phyloP scores from a whole-genome alignment of 176 grass and related monocot species.

The Carex pumila region DNA sequence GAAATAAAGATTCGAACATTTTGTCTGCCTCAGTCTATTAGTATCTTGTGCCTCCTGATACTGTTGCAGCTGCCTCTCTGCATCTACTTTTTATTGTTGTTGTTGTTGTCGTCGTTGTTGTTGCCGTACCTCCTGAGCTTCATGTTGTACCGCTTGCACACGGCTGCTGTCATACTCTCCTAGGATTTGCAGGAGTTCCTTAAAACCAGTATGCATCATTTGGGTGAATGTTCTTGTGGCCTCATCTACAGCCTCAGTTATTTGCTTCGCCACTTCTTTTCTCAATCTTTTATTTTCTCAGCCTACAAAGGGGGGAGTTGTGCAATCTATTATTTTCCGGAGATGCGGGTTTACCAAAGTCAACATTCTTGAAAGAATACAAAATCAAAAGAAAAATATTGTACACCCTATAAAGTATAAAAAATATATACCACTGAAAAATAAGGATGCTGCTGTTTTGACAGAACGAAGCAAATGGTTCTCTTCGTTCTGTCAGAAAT shows the following conservation, averaged over 20 bases:
- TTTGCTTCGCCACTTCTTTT: not conserved
- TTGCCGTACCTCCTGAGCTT: no score
- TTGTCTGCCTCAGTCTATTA: not conserved
- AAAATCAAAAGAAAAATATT: slow-evolving; percentile 11
- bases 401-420: no score
- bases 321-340: not conserved
- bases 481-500: slow-evolving; percentile 56
- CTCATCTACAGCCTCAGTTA: not conserved
- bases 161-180: not conserved
- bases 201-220: not conserved
- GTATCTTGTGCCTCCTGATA: no score
- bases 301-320: not conserved
- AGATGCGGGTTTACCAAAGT: no score
- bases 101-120: not conserved
- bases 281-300: not conserved
- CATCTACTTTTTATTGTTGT: not conserved
- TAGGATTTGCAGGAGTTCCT: not conserved
- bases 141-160: not conserved
- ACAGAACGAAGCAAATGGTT: no score
- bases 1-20: not conserved
- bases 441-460: no score
- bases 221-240: not conserved
- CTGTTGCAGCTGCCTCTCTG: not conserved
- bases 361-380: no score
- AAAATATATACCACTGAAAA: no score